Percentiles rank a stretch among this genome's conserved stretches.
These are phyloP conservation scores for Simmondsia chinensis DNA, from an alignment of 148 eudicot genomes.

Conservation along the genomic window DNA sequence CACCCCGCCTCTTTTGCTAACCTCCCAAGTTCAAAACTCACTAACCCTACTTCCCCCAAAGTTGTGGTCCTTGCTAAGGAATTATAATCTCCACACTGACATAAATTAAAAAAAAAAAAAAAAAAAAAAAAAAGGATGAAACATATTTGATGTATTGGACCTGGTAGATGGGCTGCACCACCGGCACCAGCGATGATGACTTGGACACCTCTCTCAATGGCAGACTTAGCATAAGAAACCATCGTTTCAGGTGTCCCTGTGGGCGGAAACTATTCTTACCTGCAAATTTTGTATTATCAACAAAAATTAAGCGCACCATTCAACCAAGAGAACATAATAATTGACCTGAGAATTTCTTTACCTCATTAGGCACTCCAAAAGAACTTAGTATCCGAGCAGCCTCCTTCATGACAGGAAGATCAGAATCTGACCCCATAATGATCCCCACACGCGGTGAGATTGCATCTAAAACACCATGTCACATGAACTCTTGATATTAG, in stretches of 20 bases:
- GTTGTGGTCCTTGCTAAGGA: too few relatives aligned
- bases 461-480: conserved; percentile 21
- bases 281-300: conserved; percentile 15
- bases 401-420: conserved; percentile 90
- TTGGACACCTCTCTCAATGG: conserved; percentile 71
- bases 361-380: conserved; percentile 73
- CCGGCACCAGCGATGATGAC: conserved; percentile 98
- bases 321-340: not conserved
- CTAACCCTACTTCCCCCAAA: too few relatives aligned
- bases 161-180: conserved; percentile 99
- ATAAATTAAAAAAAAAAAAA: too few relatives aligned
- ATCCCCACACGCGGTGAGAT: conserved; percentile 67
- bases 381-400: conserved; percentile 55
- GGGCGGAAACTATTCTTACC: conserved; percentile 82
- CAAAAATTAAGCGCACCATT: not conserved
- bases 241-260: conserved; percentile 73
- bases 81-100: too few relatives aligned
- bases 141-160: conserved; percentile 16
- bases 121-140: conserved; percentile 5
- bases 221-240: conserved; percentile 62
- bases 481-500: not conserved
- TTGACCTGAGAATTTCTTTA: conserved; percentile 4
- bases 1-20: too few relatives aligned
- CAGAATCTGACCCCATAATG: conserved; percentile 98
- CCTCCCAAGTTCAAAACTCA: too few relatives aligned